Evolutionary conservation across 768 basidiomycete genomes (phyloP), one percentile per base, ranked within the genome.

Genomic region (Hygrophoropsis aurantiaca): DNA sequence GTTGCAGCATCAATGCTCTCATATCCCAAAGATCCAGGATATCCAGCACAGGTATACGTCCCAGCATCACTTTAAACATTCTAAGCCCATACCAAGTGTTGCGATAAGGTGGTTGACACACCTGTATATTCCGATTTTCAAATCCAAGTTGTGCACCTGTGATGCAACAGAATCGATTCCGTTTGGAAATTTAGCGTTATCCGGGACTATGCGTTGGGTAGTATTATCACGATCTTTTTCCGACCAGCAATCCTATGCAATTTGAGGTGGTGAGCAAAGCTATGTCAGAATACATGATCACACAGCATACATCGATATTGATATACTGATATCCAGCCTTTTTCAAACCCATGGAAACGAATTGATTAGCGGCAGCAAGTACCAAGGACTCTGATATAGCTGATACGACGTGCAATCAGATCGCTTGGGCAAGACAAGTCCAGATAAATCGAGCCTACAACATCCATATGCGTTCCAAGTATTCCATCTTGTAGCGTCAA

Each of bases 101-200:
- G 13, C 27, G 27, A 30, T 30, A 6, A 30, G 27, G 27, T 7
- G 27, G 27, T 30, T 6, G 0, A 45, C 58, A 4, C 33, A 72
- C 77, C 77, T 70, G 54, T 80, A 80, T 30, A 80, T 79, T 19
- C 78, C 78, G 33, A 77, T 62, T 53, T 76, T 77, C 15, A 80
- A 61, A 15, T 75, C 77, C 20, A 80, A 57, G 15, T 59, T 60
- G 37, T 80, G 79, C 10, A 80, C 65, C 40, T 75, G 58, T 13
- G 62, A 56, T 2, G 77, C 76, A 11, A 78, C 58, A 5, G 63
- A 63, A 45, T 55, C 67, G 55, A 81, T 77, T 11, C 79, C 79
- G 42, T 73, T 71, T 0, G 79, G 79, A 54, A 81, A 81, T 51
- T 78, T 81, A 33, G 50, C 58, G n/a, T 72, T 64, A 56, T 80